These are phyloP conservation scores for Saccharum officinarum DNA, from an alignment of 176 grass and related monocot species.

Conservation along the genomic window DNA sequence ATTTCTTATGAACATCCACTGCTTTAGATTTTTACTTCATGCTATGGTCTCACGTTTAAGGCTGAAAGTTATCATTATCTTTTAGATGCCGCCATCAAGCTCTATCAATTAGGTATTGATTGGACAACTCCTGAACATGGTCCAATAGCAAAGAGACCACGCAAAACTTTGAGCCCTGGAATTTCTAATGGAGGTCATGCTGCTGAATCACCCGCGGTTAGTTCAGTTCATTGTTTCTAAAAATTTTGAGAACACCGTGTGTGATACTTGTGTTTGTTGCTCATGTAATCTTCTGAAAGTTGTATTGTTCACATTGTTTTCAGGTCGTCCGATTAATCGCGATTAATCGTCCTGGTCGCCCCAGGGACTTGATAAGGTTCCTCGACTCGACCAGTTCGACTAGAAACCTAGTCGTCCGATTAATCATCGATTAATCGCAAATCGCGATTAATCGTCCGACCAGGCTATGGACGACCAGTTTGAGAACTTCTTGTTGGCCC, in stretches of 20 bases:
- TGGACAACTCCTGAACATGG: constrained; percentile 75
- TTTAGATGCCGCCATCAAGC: constrained; percentile 80
- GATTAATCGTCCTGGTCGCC: too few species aligned
- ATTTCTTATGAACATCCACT: background rate
- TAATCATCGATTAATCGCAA: too few species aligned
- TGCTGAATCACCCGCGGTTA: constrained; percentile 53
- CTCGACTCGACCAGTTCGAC: too few species aligned
- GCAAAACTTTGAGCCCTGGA: constrained; percentile 21
- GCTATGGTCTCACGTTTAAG: constrained; percentile 40
- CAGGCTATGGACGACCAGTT: too few species aligned
- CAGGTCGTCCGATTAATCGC: too few species aligned
- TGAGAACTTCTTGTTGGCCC: too few species aligned
- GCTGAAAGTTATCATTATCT: constrained; percentile 96
- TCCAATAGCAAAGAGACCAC: constrained; percentile 42
- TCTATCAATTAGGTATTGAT: constrained; percentile 84
- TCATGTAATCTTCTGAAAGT: background rate
- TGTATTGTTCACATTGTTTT: too few species aligned
- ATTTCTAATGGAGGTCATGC: constrained; percentile 45
- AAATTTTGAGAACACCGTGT: background rate
- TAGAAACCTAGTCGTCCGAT: too few species aligned
- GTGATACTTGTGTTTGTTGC: background rate
- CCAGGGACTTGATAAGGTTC: too few species aligned
- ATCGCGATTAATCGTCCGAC: too few species aligned
- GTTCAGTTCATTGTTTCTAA: constrained; percentile 18
- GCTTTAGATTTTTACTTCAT: background rate